These are phyloP conservation scores for Ilyonectria robusta DNA, from an alignment of 2,329 filamentous ascomycete species.

Conservation along the genomic window DNA sequence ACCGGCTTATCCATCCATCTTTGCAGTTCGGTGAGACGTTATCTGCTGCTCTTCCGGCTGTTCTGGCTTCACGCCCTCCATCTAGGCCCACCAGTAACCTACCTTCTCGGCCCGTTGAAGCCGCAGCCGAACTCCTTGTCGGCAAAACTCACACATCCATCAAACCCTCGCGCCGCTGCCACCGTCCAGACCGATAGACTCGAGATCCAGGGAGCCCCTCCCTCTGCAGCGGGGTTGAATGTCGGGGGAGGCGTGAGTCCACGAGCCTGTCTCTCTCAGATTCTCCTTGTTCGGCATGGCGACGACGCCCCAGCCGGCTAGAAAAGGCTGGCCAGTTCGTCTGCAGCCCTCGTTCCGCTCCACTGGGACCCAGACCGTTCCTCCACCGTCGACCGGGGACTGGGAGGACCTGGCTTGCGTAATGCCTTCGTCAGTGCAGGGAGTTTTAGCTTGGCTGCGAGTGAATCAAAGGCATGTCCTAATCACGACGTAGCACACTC, in stretches of 20 bases:
- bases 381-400: slow-evolving; percentile 29
- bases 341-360: slow-evolving; percentile 31
- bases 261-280: not conserved
- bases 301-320: slow-evolving; percentile 7
- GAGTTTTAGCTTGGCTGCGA: not conserved
- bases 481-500: not conserved
- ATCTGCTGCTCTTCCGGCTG: not conserved
- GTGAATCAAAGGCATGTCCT: slow-evolving; percentile 4
- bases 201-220: not conserved
- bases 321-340: slow-evolving; percentile 24
- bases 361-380: slow-evolving; percentile 43
- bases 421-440: slow-evolving; percentile 33
- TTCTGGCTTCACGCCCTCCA: not conserved
- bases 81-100: not conserved
- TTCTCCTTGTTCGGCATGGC: slow-evolving; percentile 15
- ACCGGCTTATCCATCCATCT: not conserved
- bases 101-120: slow-evolving; percentile 9
- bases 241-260: slow-evolving; percentile 3
- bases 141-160: not conserved
- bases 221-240: not conserved
- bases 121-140: not conserved
- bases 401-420: slow-evolving; percentile 39
- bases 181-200: not conserved
- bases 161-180: not conserved
- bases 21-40: not conserved